Base-by-base conservation (phyloP, 495 filamentous ascomycete species). In the Aspergillus mulundensis region DNA sequence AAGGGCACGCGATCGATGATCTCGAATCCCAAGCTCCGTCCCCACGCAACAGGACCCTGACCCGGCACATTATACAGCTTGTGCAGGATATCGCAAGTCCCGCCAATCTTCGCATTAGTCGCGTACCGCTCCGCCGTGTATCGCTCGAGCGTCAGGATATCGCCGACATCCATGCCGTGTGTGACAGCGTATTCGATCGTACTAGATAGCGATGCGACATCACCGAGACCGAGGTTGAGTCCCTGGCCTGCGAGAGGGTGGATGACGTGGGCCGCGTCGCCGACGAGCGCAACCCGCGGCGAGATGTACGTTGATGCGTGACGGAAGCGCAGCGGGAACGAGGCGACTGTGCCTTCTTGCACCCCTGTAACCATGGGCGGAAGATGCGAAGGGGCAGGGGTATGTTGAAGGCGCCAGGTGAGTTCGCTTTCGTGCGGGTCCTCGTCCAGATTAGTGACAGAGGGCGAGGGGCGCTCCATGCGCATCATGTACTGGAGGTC, bases 241-340 rank as follows among this genome's bases (percentile, higher is more conserved):
- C 94, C 94, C 67, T 97, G 94, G 5, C 94, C 94, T 1, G 91
- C 94, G 23, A 98, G 83, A 0, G 94, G 94, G 67, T 98, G 94
- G 61, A 95, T 84, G 23, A 91, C 92, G 66, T 98, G 94, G 7
- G 94, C 95, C 3, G 94, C 94, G 62, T 98, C 94, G 47, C 92
- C 94, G 36, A 97, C 82, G 0, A 98, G 81, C 0, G 91, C 94
- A 10, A 96, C 77, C 3, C 94, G 86, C 58, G 94, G 87, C 1
- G 86, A 88, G 56, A 91, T 89, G 71, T 98, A 98, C 4, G 90
- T 89, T 53, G 91, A 87, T 7, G 94, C 90, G 63, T 98, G 95
- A 8, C 93, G 83, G 78, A 97, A 82, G 62, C 85, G 87, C 12
- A 98, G 78, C 0, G 95, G 95, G 69, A 98, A 98, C 0, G 87